A percentile compares a stretch with the other conserved stretches of the same genome.
Evolutionary conservation across 148 eudicot genomes (phyloP).

Genomic region (Simmondsia chinensis): DNA sequence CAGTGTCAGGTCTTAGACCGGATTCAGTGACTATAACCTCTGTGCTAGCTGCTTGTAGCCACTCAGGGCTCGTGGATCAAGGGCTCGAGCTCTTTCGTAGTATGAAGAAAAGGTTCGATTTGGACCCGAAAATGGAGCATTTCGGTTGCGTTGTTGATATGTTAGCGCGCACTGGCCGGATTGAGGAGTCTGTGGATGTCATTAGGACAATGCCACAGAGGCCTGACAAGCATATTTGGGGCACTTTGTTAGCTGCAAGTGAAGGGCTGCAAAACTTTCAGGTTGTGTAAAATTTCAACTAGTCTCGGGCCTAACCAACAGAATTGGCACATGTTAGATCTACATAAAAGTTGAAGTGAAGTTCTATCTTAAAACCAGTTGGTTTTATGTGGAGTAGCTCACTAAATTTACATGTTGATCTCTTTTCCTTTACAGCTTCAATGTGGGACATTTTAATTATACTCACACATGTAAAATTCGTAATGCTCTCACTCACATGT

Average conservation of each 20-base stretch:
- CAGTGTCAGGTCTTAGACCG: constrained; percentile 19
- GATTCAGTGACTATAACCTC: constrained; percentile 46
- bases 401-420: no score
- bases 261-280: constrained; percentile 21
- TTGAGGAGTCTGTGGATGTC: constrained; percentile 35
- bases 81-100: constrained; percentile 34
- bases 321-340: no score
- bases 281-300: constrained; percentile 26
- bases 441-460: no score
- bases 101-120: constrained; percentile 16
- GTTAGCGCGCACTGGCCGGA: constrained; percentile 43
- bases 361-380: no score
- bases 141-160: constrained; percentile 48
- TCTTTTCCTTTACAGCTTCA: no score
- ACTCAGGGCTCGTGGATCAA: constrained; percentile 35
- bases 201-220: constrained; percentile 22
- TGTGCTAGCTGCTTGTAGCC: constrained; percentile 37
- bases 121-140: constrained; percentile 37
- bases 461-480: no score
- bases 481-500: no score
- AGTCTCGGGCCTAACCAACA: no score
- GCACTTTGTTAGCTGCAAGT: constrained; percentile 38
- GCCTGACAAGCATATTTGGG: constrained; percentile 45
- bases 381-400: no score
- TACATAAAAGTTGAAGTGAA: no score